phyloP scores from a whole-genome alignment of 352 stramenopile genomes.

The Phytophthora citrophthora region DNA sequence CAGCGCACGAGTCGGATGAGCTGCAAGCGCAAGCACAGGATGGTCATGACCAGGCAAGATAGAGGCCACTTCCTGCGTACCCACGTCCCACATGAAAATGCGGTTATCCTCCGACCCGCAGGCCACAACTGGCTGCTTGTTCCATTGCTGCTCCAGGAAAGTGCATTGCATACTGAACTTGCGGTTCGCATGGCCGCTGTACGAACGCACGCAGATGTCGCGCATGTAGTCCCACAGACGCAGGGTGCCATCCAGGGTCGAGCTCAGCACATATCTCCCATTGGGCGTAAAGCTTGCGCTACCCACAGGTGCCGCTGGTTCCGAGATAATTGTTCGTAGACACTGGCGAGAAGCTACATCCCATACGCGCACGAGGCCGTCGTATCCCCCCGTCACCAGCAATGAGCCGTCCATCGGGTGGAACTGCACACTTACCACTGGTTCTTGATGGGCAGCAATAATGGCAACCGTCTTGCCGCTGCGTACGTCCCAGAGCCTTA shows the following conservation, averaged over 20 bases:
- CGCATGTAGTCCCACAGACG: conserved; percentile 91
- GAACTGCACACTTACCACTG: conserved; percentile 95
- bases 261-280: conserved; percentile 92
- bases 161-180: conserved; percentile 89
- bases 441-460: conserved; percentile 95
- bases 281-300: conserved; percentile 95
- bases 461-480: conserved; percentile 88
- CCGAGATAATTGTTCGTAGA: conserved; percentile 92
- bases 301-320: conserved; percentile 63
- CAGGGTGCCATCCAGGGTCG: conserved; percentile 91
- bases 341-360: conserved; percentile 96
- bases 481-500: conserved; percentile 97
- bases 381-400: conserved; percentile 84
- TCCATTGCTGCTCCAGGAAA: conserved; percentile 72
- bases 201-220: conserved; percentile 69
- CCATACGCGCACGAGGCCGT: conserved; percentile 93
- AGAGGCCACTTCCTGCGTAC: conserved; percentile 70
- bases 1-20: conserved; percentile 60
- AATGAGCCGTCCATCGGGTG: conserved; percentile 93
- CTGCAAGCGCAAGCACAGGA: conserved; percentile 89
- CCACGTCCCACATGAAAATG: conserved; percentile 94
- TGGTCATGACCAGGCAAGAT: conserved; percentile 72
- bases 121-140: conserved; percentile 63
- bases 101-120: conserved; percentile 93
- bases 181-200: conserved; percentile 76